Evolutionary conservation across 352 stramenopile genomes (phyloP).

Genomic region (Detonula confervacea): DNA sequence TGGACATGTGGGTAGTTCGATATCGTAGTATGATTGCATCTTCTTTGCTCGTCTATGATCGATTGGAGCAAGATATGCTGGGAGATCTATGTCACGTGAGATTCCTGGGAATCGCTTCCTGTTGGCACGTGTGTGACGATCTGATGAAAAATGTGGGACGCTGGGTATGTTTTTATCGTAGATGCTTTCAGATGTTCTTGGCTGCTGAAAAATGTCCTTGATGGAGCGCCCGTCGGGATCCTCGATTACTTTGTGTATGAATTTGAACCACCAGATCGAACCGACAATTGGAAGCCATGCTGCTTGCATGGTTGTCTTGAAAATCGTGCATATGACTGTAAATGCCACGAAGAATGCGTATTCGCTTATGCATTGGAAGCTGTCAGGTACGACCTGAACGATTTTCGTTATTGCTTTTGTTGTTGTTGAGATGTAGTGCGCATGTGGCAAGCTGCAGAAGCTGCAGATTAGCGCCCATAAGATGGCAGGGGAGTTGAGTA

Average conservation of each 20-base stretch:
- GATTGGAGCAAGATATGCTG: neutral
- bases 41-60: neutral
- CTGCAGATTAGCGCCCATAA: too few species aligned
- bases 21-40: neutral
- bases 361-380: too few species aligned
- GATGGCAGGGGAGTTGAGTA: too few species aligned
- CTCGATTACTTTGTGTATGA: neutral
- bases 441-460: too few species aligned
- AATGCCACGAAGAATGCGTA: too few species aligned
- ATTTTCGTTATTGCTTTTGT: too few species aligned
- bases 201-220: neutral
- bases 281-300: neutral
- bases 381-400: too few species aligned
- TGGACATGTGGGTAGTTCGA: neutral
- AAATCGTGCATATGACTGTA: neutral
- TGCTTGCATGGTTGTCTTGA: neutral
- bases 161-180: too few species aligned
- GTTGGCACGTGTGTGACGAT: neutral
- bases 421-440: too few species aligned
- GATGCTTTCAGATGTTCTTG: too few species aligned
- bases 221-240: neutral
- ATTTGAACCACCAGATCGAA: neutral
- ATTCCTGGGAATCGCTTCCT: neutral
- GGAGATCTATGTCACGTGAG: neutral
- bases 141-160: too few species aligned